These are phyloP conservation scores for Xerocomus cyaneibrunnescens DNA, from an alignment of 1,284 basidiomycete species.

Conservation along the genomic window DNA sequence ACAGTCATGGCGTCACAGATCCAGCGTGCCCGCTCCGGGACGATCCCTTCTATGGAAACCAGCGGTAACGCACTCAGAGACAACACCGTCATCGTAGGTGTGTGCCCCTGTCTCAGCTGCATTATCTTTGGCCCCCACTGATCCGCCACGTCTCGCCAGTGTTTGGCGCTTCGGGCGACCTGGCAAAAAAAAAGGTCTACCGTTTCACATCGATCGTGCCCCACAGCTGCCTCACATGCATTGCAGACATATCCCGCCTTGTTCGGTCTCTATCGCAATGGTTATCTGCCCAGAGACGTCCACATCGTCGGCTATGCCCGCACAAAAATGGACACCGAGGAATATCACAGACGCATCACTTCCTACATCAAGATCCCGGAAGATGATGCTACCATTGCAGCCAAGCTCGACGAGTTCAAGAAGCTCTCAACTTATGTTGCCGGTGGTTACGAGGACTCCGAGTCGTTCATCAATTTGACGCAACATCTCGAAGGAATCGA, in stretches of 20 bases:
- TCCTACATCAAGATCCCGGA: slow-evolving; percentile 82
- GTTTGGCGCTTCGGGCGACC: slow-evolving; percentile 94
- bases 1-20: slow-evolving; percentile 42
- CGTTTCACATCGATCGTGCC: slow-evolving; percentile 1
- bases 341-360: slow-evolving; percentile 82
- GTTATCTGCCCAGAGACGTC: slow-evolving; percentile 78
- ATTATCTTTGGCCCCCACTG: slow-evolving; percentile 15
- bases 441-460: slow-evolving; percentile 84
- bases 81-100: slow-evolving; percentile 87
- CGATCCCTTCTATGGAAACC: slow-evolving; percentile 86
- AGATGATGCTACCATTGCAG: slow-evolving; percentile 54
- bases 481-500: slow-evolving; percentile 80
- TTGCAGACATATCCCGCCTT: slow-evolving; percentile 89
- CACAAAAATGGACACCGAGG: slow-evolving; percentile 88
- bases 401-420: slow-evolving; percentile 81
- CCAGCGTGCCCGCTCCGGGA: slow-evolving; percentile 64
- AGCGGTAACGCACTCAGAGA: slow-evolving; percentile 72
- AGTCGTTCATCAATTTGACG: slow-evolving; percentile 76
- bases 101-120: slow-evolving; percentile 33
- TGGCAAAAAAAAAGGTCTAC: slow-evolving; percentile 96
- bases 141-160: slow-evolving; percentile 49
- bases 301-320: slow-evolving; percentile 94
- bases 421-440: slow-evolving; percentile 76
- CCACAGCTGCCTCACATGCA: slow-evolving; percentile 14
- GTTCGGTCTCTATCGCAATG: slow-evolving; percentile 82